A percentile compares a stretch with the other conserved stretches of the same genome.
phyloP scores from a whole-genome alignment of 2,329 filamentous ascomycete species.

The Ophiostoma novo-ulmi region DNA sequence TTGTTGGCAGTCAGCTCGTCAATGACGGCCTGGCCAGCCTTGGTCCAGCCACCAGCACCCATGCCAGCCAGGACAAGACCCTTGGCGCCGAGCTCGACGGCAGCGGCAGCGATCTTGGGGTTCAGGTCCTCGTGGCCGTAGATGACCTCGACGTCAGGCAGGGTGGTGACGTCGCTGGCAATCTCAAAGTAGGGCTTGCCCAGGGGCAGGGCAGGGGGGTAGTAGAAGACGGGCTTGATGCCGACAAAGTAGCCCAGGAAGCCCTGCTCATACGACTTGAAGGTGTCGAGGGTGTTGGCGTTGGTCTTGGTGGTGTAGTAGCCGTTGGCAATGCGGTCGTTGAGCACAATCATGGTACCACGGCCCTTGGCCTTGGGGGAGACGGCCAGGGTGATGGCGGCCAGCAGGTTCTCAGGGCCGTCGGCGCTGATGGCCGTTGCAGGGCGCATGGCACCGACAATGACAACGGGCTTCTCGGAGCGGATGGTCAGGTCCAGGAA shows the following conservation, averaged over 20 bases:
- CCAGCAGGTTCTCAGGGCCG: constrained; percentile 55
- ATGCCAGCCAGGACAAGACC: constrained; percentile 35
- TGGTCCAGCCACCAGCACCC: constrained; percentile 11
- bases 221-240: constrained; percentile 57
- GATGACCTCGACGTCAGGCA: constrained; percentile 53
- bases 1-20: constrained; percentile 8
- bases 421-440: constrained; percentile 59
- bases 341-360: constrained; percentile 56
- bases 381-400: constrained; percentile 53
- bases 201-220: constrained; percentile 45
- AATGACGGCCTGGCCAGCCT: constrained; percentile 11
- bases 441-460: constrained; percentile 60
- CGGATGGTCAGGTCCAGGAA: constrained; percentile 55
- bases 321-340: constrained; percentile 55
- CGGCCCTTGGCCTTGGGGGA: constrained; percentile 43
- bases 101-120: constrained; percentile 50
- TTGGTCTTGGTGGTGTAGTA: constrained; percentile 59
- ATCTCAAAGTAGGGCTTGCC: constrained; percentile 44
- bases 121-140: constrained; percentile 45
- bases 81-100: constrained; percentile 56
- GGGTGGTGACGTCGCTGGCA: constrained; percentile 31
- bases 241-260: constrained; percentile 55
- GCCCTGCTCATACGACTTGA: constrained; percentile 53
- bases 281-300: constrained; percentile 59
- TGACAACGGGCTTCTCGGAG: constrained; percentile 53